Base-by-base conservation (phyloP, 169 alveolate species). In the Ichthyophthirius multifiliis region DNA sequence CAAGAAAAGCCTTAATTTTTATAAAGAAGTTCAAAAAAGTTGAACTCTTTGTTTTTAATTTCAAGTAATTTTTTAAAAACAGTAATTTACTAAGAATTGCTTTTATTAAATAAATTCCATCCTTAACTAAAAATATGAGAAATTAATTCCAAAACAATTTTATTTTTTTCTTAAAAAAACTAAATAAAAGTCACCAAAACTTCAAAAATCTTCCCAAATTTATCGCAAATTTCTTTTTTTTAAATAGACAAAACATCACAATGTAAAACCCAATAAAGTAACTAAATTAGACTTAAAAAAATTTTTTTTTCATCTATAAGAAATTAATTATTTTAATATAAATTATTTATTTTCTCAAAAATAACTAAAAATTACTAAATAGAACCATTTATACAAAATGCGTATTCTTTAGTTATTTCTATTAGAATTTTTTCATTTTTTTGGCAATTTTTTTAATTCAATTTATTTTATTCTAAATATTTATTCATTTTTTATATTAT, bases 371-470 rank as follows among this genome's bases (percentile, higher is more conserved):
- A 48, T 75, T 23, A 47, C 75, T 0, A 35, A n/a, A n/a, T 4
- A 3, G 86, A 30, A 7, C 86, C 86, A 65, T 79, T 63, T 1
- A 79, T 65, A 37, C 81, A 79, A 47, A 35, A 79, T 5, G 86
- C 86, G 48, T 79, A 79, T 4, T n/a, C 37, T 16, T 67, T 79
- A 67, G 6, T 46, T 10, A 48, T 7, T 71, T 79, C 86, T 35
- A 31, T 31, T 16, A 65, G 34, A 31, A 41, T 31, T n/a, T 65
- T 65, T 1, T 65, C 13, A 15, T 65, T 10, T 12, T 31, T 15
- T 35, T 13, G 46, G 46, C 46, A 7, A 41, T 41, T 65, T 65
- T 65, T 16, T 15, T 10, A 30, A 65, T 16, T 35, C 43, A 16
- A n/a, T 55, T 27, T 39, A 31, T 41, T 71, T 43, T 30, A 34